Base-by-base conservation (phyloP, 352 stramenopile genomes). In the Thraustotheca clavata region DNA sequence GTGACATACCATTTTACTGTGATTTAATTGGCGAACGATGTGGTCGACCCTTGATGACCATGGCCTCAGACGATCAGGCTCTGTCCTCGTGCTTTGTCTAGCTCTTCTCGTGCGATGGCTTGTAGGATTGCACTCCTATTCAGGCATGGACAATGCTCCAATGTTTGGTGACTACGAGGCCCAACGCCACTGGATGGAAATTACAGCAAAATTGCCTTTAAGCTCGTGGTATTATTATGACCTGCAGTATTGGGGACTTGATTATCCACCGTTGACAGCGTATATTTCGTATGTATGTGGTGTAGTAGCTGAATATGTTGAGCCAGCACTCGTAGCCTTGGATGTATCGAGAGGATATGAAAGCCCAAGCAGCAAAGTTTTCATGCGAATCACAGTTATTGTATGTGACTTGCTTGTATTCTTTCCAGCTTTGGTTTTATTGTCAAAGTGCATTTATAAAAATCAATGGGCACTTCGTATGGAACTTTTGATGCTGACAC, bases 131-230 rank as follows among this genome's bases (percentile, higher is more conserved):
- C 78, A 94, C 50, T 79, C 75, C 59, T 96, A 94, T 76, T 95
- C 86, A 7, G 87, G 87, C 16, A 76, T 75, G n/a, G 52, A 59
- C 47, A 88, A 71, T 34, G 74, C 82, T 43, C 86, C 88, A 18
- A 89, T 95, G 77, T 96, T 94, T 68, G 96, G 96, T 35, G 96
- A 99, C 73, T 99, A 97, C 75, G 96, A 99, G 71, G 96, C 96
- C 3, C 96, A 99, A 74, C 88, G 96, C 34, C 96, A 99, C 76
- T 99, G 96, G 96, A 99, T 99, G 95, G 96, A 99, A 79, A 79
- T 99, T 48, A 99, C 96, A 29, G 81, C 83, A 41, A 78, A 96
- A 59, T 67, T 98, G 57, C 95, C 95, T 0, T 54, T 98, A 12
- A 83, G 73, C 2, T 79, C 98, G 49, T 99, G 96, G 96, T 99